phyloP scores from a whole-genome alignment of 2,329 filamentous ascomycete species.

The Penicillium sp. region DNA sequence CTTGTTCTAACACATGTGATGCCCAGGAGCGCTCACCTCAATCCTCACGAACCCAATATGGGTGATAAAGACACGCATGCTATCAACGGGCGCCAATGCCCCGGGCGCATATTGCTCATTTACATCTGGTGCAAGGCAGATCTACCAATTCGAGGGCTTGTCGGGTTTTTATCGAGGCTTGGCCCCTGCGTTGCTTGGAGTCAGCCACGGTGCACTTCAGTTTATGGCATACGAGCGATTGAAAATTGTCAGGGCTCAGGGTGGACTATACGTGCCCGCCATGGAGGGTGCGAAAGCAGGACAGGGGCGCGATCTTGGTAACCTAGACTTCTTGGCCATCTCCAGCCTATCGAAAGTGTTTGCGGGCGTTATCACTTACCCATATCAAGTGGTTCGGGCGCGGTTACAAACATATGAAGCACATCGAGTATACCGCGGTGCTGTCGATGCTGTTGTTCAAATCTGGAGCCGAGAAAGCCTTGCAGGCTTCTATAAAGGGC shows the following conservation, averaged over 20 bases:
- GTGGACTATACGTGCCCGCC: conserved; percentile 19
- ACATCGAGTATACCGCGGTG: conserved; percentile 67
- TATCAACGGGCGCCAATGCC: conserved; percentile 72
- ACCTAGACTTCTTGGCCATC: conserved; percentile 74
- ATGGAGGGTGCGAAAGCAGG: conserved; percentile 24
- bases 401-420: conserved; percentile 87
- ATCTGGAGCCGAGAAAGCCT: conserved; percentile 78
- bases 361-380: conserved; percentile 87
- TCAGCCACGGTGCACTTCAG: conserved; percentile 89
- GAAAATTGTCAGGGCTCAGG: conserved; percentile 59
- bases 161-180: conserved; percentile 85
- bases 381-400: conserved; percentile 87
- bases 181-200: conserved; percentile 76
- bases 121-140: conserved; percentile 63
- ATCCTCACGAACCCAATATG: conserved; percentile 90
- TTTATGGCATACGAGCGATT: conserved; percentile 89
- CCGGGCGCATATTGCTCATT: conserved; percentile 80
- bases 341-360: conserved; percentile 81
- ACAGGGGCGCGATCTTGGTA: conserved; percentile 52
- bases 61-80: conserved; percentile 97
- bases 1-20: conserved; percentile 4
- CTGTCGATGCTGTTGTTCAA: conserved; percentile 67
- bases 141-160: conserved; percentile 69
- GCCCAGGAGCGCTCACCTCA: conserved; percentile 67
- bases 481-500: conserved; percentile 83